Percentiles rank a stretch among this genome's conserved stretches.
These are phyloP conservation scores for Chaetoceros tenuissimus DNA, from an alignment of 108 stramenopile genomes.

Conservation along the genomic window DNA sequence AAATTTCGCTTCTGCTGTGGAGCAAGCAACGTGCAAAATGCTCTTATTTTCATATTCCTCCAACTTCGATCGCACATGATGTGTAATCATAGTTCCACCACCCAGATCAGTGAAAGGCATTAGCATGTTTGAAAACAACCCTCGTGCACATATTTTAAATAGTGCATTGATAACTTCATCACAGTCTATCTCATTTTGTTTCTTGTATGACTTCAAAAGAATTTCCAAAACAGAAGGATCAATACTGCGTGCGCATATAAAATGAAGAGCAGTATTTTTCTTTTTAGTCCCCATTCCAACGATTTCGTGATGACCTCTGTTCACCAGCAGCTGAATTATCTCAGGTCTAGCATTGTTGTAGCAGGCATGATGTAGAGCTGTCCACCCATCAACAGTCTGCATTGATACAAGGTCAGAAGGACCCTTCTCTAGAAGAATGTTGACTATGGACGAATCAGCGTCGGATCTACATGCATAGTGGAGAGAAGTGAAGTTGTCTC, in stretches of 20 bases:
- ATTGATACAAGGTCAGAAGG: background rate
- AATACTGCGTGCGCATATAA: background rate
- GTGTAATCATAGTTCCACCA: background rate
- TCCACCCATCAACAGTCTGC: background rate
- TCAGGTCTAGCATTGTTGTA: background rate
- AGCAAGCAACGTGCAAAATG: background rate
- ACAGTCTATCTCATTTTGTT: background rate
- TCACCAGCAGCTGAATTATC: background rate
- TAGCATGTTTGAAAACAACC: background rate
- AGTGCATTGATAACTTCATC: background rate
- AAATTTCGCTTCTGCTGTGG: background rate
- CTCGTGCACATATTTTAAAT: background rate
- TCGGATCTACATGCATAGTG: background rate
- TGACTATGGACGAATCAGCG: background rate
- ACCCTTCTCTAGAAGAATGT: background rate
- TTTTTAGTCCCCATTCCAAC: background rate
- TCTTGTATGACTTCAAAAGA: background rate
- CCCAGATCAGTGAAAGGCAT: background rate
- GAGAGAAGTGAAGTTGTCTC: background rate
- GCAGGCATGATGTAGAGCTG: background rate
- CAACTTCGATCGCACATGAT: too few relatives aligned
- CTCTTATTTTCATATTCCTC: background rate
- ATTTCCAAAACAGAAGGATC: background rate
- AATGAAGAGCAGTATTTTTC: background rate
- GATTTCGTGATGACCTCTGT: background rate